Evolutionary conservation across 768 basidiomycete species (phyloP).

Genomic region (Russula sp.): DNA sequence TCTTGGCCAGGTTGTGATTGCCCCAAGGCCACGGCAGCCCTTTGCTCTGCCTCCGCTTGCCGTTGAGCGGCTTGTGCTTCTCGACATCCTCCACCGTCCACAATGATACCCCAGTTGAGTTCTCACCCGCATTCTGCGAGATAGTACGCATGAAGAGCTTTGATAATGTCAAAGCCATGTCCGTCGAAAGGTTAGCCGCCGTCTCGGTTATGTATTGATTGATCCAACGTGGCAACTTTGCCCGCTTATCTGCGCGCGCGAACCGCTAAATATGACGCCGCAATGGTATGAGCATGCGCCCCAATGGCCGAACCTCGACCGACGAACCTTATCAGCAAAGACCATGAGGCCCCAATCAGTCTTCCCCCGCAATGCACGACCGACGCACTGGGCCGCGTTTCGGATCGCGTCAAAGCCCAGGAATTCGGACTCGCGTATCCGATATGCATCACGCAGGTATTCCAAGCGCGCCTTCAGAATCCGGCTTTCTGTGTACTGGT

Average conservation of each 20-base stretch:
- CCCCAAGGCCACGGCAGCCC: slow-evolving; percentile 38
- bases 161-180: slow-evolving; percentile 92
- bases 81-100: slow-evolving; percentile 95
- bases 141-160: slow-evolving; percentile 98
- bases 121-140: slow-evolving; percentile 95
- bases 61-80: slow-evolving; percentile 81
- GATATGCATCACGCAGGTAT: slow-evolving; percentile 96
- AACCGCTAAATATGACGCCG: slow-evolving; percentile 57
- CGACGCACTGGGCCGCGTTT: slow-evolving; percentile 98
- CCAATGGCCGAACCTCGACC: background rate
- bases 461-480: slow-evolving; percentile 96
- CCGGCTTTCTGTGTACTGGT: slow-evolving; percentile 97
- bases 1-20: slow-evolving; percentile 31
- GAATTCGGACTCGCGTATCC: slow-evolving; percentile 98
- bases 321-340: slow-evolving; percentile 92
- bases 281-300: slow-evolving; percentile 12
- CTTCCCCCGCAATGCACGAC: slow-evolving; percentile 95
- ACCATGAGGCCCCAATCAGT: slow-evolving; percentile 99
- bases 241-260: slow-evolving; percentile 87
- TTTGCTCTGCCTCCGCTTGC: slow-evolving; percentile 54
- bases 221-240: slow-evolving; percentile 97
- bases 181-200: slow-evolving; percentile 94
- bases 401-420: slow-evolving; percentile 99
- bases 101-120: slow-evolving; percentile 88
- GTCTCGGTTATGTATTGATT: slow-evolving; percentile 99